Percentiles rank a stretch among this genome's conserved stretches.
These are phyloP conservation scores for Pseudisothecium myosuroides DNA, from an alignment of 225 moss, liverwort and hornwort species.

Conservation along the genomic window DNA sequence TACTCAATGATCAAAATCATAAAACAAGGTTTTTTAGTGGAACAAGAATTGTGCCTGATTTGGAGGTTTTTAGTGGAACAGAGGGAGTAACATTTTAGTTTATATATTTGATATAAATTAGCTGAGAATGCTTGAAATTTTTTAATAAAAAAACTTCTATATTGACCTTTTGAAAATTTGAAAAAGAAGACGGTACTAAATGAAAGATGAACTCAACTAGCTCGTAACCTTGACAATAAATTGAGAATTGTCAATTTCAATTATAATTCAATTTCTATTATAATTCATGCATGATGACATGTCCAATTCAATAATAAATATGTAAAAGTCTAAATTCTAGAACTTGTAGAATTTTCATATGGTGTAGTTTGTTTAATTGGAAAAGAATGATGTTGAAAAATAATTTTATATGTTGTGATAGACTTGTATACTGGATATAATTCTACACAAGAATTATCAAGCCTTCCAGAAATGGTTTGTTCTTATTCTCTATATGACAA, in stretches of 20 bases:
- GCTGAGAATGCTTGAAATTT: neutral
- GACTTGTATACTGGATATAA: constrained; percentile 32
- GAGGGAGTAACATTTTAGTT: neutral
- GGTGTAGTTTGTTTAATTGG: too few species aligned
- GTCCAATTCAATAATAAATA: neutral
- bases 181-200: neutral
- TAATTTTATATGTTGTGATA: neutral
- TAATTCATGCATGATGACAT: neutral
- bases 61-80: too few species aligned
- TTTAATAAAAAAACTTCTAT: fast-evolving
- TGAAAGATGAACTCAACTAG: too few species aligned
- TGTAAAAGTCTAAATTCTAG: neutral
- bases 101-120: neutral
- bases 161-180: too few species aligned
- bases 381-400: too few species aligned
- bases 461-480: constrained; percentile 25
- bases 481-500: neutral
- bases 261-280: too few species aligned
- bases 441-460: constrained; percentile 8
- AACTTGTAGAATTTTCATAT: neutral
- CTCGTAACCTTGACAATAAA: neutral
- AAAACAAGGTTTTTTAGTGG: too few species aligned
- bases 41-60: too few species aligned
- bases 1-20: too few species aligned
- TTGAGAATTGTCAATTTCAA: neutral